phyloP scores from a whole-genome alignment of 2,329 filamentous ascomycete species.

The Thelonectria olida region DNA sequence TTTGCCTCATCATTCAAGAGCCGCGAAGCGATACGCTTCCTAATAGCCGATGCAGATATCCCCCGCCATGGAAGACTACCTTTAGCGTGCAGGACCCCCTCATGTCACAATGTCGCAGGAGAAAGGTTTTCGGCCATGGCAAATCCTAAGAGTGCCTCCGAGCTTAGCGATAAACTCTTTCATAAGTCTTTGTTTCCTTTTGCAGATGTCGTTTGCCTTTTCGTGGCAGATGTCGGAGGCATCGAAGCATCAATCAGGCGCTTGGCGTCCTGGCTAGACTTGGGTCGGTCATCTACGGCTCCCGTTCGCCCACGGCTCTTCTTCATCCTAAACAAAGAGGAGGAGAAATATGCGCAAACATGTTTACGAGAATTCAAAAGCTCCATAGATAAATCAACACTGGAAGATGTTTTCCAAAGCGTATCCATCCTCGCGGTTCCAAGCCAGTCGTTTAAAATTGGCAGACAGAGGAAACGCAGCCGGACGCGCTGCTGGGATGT shows the following conservation, averaged over 20 bases:
- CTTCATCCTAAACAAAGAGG: constrained; percentile 20
- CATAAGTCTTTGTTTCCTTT: constrained; percentile 22
- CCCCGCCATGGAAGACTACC: constrained; percentile 1
- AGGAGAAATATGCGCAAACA: neutral
- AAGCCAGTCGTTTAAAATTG: neutral
- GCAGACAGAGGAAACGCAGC: constrained; percentile 1
- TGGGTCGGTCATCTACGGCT: constrained; percentile 18
- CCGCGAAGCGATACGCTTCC: neutral
- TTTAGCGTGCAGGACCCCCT: neutral
- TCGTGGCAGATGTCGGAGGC: constrained; percentile 28
- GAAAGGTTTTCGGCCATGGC: neutral
- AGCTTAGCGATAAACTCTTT: constrained; percentile 2
- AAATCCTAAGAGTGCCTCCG: neutral
- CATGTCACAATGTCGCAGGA: constrained; percentile 9
- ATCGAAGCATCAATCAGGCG: constrained; percentile 10
- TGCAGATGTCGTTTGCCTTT: constrained; percentile 28
- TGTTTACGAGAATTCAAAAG: neutral
- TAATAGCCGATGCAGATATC: constrained; percentile 17
- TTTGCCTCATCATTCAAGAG: constrained; percentile 14
- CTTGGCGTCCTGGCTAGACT: constrained; percentile 20
- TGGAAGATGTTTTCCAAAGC: constrained; percentile 3
- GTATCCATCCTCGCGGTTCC: constrained; percentile 16
- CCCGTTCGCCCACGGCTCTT: constrained; percentile 14
- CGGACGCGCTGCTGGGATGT: constrained; percentile 18
- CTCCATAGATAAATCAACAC: constrained; percentile 2